Base-by-base conservation (phyloP, 1,284 basidiomycete species). In the Albatrellus sp. region DNA sequence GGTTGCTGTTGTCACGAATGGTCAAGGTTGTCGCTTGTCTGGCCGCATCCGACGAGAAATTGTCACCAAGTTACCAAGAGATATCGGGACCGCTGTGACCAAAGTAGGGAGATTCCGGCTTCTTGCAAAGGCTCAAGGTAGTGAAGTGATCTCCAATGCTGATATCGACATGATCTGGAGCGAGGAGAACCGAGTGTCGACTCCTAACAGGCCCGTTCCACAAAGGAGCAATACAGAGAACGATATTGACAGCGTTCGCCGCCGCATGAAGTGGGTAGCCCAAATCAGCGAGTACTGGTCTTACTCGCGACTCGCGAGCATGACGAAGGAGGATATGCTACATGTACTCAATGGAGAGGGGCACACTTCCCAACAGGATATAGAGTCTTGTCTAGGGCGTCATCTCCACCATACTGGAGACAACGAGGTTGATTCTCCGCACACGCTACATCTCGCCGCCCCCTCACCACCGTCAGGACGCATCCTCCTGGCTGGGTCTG, bases 251-350 rank as follows among this genome's bases (percentile, higher is more conserved):
- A 59, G 61, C 24, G 65, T 72, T 39, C 68, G 67, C 44, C 66
- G 88, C 38, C 68, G 84, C 19, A 84, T 91, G 75, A 77, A 81
- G 61, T 93, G 89, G 89, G 82, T 92, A 1, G 80, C 88, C 1
- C 90, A 92, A 60, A 75, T 92, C 55, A 90, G 87, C 69, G 90
- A 97, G 60, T 96, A 96, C 59, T 97, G 90, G 86, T 82, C 89
- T 0, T 73, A 93, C 41, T 74, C 84, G 16, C 77, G 77, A 43
- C 72, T 97, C 1, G 84, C 88, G 1, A 58, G 62, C 8, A 72
- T 97, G 71, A 68, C 72, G 5, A 68, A 75, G 19, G 60, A 60
- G 14, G 85, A 91, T 16, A 89, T 94, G 78, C 62, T 69, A 13
- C 65, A 68, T 6, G 62, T 87, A 5, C 60, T 91, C 16, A 65